Evolutionary conservation across 2,329 filamentous ascomycete species (phyloP).

Genomic region (Leptographium radiaticola): DNA sequence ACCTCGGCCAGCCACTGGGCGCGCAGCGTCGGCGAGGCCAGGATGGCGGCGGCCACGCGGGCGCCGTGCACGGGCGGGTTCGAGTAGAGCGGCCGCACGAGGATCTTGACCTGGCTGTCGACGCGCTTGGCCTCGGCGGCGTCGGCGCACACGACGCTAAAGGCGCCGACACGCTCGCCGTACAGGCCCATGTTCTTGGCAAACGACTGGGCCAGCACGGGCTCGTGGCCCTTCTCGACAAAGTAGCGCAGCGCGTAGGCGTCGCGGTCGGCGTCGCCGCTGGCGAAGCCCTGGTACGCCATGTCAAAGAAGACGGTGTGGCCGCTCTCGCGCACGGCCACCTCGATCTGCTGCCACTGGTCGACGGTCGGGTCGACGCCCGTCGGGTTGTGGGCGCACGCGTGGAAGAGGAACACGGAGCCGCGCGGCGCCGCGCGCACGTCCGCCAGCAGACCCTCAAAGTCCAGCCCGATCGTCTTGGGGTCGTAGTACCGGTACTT

Average conservation of each 20-base stretch:
- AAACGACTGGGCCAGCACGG: constrained; percentile 84
- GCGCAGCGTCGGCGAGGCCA: constrained; percentile 75
- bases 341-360: constrained; percentile 87
- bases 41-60: constrained; percentile 81
- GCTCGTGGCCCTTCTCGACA: constrained; percentile 78
- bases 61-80: constrained; percentile 96
- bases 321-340: constrained; percentile 69
- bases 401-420: constrained; percentile 88
- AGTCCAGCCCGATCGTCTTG: constrained; percentile 95
- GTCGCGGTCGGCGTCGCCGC: constrained; percentile 80
- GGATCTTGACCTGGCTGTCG: constrained; percentile 96
- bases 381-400: constrained; percentile 95
- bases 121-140: constrained; percentile 82
- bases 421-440: constrained; percentile 78
- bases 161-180: constrained; percentile 93
- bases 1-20: constrained; percentile 93
- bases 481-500: constrained; percentile 99
- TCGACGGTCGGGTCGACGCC: constrained; percentile 84
- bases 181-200: constrained; percentile 99
- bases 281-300: constrained; percentile 98
- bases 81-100: constrained; percentile 93
- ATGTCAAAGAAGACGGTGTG: constrained; percentile 99
- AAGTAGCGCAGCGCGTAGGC: constrained; percentile 92
- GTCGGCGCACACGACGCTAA: constrained; percentile 71
- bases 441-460: constrained; percentile 82